These are phyloP conservation scores for Penicillium odoratum DNA, from an alignment of 495 filamentous ascomycete species.

Conservation along the genomic window DNA sequence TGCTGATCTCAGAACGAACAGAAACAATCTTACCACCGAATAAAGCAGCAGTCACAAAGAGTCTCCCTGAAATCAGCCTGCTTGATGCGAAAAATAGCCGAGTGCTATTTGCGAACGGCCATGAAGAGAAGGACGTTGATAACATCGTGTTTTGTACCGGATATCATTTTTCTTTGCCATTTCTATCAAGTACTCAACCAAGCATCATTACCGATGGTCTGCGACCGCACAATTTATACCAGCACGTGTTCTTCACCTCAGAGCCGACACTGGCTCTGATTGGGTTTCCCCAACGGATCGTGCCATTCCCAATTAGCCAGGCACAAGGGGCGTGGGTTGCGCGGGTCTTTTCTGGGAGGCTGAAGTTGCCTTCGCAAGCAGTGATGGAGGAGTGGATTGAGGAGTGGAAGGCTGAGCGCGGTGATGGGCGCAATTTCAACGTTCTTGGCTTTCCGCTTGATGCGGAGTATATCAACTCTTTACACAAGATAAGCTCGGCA, in stretches of 20 bases:
- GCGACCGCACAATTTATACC: slow-evolving; percentile 11
- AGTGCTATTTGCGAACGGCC: slow-evolving; percentile 7
- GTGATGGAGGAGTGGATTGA: slow-evolving; percentile 14
- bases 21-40: slow-evolving; percentile 4
- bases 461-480: slow-evolving; percentile 11
- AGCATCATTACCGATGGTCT: slow-evolving; percentile 10
- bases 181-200: slow-evolving; percentile 10
- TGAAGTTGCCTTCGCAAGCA: neutral
- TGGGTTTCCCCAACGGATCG: slow-evolving; percentile 13
- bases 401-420: slow-evolving; percentile 6
- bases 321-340: slow-evolving; percentile 15
- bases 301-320: slow-evolving; percentile 14
- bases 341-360: slow-evolving; percentile 10
- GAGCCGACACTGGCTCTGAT: slow-evolving; percentile 13
- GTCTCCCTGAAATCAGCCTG: slow-evolving; percentile 8
- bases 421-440: slow-evolving; percentile 10
- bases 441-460: slow-evolving; percentile 13
- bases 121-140: slow-evolving; percentile 10
- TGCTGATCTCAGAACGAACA: slow-evolving; percentile 14
- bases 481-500: neutral
- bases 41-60: slow-evolving; percentile 3
- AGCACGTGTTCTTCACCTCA: slow-evolving; percentile 8
- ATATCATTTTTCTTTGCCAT: slow-evolving; percentile 14
- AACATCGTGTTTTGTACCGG: slow-evolving; percentile 15
- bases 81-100: slow-evolving; percentile 1